These are phyloP conservation scores for Cercospora sesami DNA, from an alignment of 2,329 filamentous ascomycete species.

Conservation along the genomic window DNA sequence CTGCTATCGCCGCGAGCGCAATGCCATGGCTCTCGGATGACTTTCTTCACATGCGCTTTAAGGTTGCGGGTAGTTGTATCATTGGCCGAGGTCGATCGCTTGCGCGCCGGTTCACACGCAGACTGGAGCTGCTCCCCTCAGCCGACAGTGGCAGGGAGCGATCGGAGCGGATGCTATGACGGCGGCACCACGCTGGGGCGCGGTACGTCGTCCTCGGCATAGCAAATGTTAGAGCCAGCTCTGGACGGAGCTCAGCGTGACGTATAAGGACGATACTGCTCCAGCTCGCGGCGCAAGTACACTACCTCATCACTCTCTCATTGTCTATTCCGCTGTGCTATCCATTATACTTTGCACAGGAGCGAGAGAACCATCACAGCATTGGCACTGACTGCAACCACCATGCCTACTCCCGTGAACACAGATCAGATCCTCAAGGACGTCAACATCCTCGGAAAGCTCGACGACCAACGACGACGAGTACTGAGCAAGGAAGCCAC, in stretches of 20 bases:
- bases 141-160: constrained; percentile 20
- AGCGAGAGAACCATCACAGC: neutral
- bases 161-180: constrained; percentile 24
- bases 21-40: constrained; percentile 8
- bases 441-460: constrained; percentile 77
- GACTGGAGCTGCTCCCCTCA: constrained; percentile 13
- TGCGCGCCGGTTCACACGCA: constrained; percentile 16
- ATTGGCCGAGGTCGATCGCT: constrained; percentile 18
- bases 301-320: constrained; percentile 11
- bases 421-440: constrained; percentile 76
- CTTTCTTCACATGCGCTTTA: constrained; percentile 16
- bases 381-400: constrained; percentile 13
- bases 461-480: constrained; percentile 79
- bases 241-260: constrained; percentile 25
- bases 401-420: constrained; percentile 33
- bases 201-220: constrained; percentile 23
- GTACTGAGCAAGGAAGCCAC: constrained; percentile 88
- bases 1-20: constrained; percentile 5
- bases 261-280: constrained; percentile 26
- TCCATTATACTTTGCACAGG: neutral
- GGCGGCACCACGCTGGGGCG: constrained; percentile 15
- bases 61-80: constrained; percentile 15
- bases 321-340: constrained; percentile 13
- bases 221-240: constrained; percentile 14
- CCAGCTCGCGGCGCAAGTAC: constrained; percentile 14